A percentile compares a stretch with the other conserved stretches of the same genome.
Evolutionary conservation across 2,329 filamentous ascomycete genomes (phyloP).

Genomic region (Cercospora sesami): DNA sequence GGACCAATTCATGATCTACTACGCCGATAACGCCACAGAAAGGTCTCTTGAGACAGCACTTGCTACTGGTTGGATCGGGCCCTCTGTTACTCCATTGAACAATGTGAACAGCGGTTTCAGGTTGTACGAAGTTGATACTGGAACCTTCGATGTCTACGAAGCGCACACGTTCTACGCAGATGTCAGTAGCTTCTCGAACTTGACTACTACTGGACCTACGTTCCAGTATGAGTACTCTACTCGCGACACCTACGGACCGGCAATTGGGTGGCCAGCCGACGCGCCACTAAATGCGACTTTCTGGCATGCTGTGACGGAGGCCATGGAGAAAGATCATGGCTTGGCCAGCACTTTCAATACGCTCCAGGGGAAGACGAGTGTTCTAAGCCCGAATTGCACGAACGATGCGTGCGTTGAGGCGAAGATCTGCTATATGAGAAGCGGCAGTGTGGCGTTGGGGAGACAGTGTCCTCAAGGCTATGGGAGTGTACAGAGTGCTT

Average conservation of each 20-base stretch:
- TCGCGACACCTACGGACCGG: slow-evolving; percentile 50
- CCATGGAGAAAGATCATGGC: slow-evolving; percentile 54
- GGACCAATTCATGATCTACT: slow-evolving; percentile 57
- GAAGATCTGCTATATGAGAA: slow-evolving; percentile 61
- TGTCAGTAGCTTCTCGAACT: slow-evolving; percentile 47
- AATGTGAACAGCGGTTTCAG: slow-evolving; percentile 57
- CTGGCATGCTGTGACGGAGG: slow-evolving; percentile 60
- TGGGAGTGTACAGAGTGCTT: slow-evolving; percentile 46
- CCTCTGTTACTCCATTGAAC: slow-evolving; percentile 55
- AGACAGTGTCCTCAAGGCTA: slow-evolving; percentile 55
- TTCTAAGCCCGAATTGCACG: slow-evolving; percentile 55
- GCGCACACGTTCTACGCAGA: slow-evolving; percentile 57
- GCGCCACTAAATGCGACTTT: slow-evolving; percentile 60
- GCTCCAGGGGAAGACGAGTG: slow-evolving; percentile 55
- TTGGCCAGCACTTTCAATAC: slow-evolving; percentile 55
- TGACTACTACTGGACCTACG: slow-evolving; percentile 48
- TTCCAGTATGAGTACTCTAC: slow-evolving; percentile 56
- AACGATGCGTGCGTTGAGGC: slow-evolving; percentile 53
- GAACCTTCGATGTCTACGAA: slow-evolving; percentile 55
- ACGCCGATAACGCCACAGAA: slow-evolving; percentile 50
- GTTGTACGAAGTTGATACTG: slow-evolving; percentile 58
- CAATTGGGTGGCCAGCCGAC: slow-evolving; percentile 47
- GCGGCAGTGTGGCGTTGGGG: slow-evolving; percentile 56
- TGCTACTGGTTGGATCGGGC: slow-evolving; percentile 55
- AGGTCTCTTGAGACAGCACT: slow-evolving; percentile 45